Evolutionary conservation across 495 filamentous ascomycete species (phyloP), one percentile per base, ranked within the genome.

Genomic region (Rhizodiscina lignyota): DNA sequence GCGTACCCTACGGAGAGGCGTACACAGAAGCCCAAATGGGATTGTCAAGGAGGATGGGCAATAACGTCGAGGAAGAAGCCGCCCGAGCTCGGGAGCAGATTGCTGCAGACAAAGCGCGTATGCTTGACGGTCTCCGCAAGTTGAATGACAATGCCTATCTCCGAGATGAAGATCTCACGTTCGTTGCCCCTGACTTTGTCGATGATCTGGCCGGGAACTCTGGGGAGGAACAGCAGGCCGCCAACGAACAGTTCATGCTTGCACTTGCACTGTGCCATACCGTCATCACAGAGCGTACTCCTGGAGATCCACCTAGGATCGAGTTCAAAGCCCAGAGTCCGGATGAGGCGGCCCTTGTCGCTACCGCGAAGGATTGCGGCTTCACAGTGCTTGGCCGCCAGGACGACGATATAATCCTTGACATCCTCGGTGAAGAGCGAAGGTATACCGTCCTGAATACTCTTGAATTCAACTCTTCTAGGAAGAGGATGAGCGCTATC

Each of bases 401-500:
- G 2, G 63, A 63, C 32, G 79, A 89, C 39, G 78, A 79, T 23
- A 77, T 99, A 36, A 68, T 77, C 28, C 34, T 99, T 40, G 94
- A 92, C 45, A 63, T 92, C 20, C 71, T 89, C 64, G 91, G 91
- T 30, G 66, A 81, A 47, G 81, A 94, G 40, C 67, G 64, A 37
- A 72, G 81, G 29, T 99, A 81, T 49, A 76, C 73, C 6, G 80
- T 99, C 16, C 68, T 99, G 24, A 96, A 92, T 54, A 93, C 82
- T 4, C 71, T 99, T 26, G 91, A 99, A 51, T 99, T 99, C 63
- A 96, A 96, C 57, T 96, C 89, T 2, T 77, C 82, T 5, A 67
- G 91, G 46, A 99, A 99, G 56, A 74, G 91, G 37, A 99, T 99
- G 91, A 96, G 91, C 56, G 79, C 89, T 1, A 94, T 99, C 39